phyloP scores from a whole-genome alignment of 192 early-diverging fungal species.

The Geosiphon pyriformis region DNA sequence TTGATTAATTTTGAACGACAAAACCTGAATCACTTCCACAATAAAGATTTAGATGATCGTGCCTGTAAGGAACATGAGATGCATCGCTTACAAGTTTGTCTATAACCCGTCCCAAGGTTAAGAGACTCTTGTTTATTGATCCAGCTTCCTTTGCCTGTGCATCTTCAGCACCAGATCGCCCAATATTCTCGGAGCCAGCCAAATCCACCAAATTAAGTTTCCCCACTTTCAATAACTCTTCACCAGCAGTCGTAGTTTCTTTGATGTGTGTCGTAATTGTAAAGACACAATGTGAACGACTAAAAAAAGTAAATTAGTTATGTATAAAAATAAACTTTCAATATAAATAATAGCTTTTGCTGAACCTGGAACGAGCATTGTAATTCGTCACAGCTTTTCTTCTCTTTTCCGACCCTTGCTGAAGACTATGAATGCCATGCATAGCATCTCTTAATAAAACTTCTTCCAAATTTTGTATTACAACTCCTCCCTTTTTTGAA shows the following conservation, averaged over 20 bases:
- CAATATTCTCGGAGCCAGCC: constrained; percentile 92
- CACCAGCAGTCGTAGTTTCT: constrained; percentile 74
- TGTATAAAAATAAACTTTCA: background rate
- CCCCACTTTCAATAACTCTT: constrained; percentile 86
- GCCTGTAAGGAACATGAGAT: constrained; percentile 64
- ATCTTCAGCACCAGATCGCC: constrained; percentile 82
- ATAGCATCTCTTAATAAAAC: constrained; percentile 61
- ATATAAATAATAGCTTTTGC: background rate
- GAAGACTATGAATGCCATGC: constrained; percentile 70
- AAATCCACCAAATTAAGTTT: constrained; percentile 96
- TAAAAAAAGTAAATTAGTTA: constrained; percentile 27
- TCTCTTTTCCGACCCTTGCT: constrained; percentile 66
- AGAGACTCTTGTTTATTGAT: constrained; percentile 80
- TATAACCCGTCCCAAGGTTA: constrained; percentile 70
- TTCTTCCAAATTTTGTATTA: constrained; percentile 81
- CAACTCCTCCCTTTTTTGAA: constrained; percentile 60
- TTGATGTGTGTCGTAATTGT: constrained; percentile 85
- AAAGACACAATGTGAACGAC: constrained; percentile 92
- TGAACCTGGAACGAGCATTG: constrained; percentile 79
- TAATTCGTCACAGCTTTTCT: constrained; percentile 80
- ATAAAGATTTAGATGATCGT: background rate
- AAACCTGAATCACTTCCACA: background rate
- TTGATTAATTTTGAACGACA: too few relatives aligned
- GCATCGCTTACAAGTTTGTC: constrained; percentile 55
- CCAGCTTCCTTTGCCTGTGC: constrained; percentile 80